phyloP scores from a whole-genome alignment of 306 rosid species.

The Lotus japonicus region DNA sequence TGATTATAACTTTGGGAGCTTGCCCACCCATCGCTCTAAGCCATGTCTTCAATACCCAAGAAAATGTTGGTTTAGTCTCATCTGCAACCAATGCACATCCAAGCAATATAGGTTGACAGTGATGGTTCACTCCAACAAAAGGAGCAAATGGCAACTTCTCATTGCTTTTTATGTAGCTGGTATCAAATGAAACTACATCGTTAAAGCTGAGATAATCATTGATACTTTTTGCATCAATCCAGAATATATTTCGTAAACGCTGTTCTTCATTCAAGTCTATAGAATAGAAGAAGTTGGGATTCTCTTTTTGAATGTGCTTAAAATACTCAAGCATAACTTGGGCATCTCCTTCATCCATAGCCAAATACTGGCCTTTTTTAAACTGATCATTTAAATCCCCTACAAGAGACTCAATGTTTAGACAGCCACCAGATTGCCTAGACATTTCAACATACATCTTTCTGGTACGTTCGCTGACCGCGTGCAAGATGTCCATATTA shows the following conservation, averaged over 20 bases:
- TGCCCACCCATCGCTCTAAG: conserved; percentile 86
- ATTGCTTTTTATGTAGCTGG: conserved; percentile 60
- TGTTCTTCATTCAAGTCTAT: conserved; percentile 87
- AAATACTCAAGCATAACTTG: conserved; percentile 79
- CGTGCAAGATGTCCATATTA: conserved; percentile 85
- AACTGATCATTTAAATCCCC: conserved; percentile 44
- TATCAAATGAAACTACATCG: conserved; percentile 77
- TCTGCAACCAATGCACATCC: conserved; percentile 87
- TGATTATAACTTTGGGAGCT: conserved; percentile 70
- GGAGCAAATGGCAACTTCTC: conserved; percentile 89
- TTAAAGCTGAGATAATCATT: conserved; percentile 60
- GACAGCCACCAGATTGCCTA: conserved; percentile 60
- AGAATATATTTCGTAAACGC: conserved; percentile 73
- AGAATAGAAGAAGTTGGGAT: conserved; percentile 76
- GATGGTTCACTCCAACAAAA: conserved; percentile 89
- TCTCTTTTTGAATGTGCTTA: conserved; percentile 72
- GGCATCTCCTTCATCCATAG: conserved; percentile 89
- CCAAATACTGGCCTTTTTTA: conserved; percentile 59
- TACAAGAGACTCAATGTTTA: conserved; percentile 29
- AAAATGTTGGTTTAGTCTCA: conserved; percentile 67
- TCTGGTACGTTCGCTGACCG: conserved; percentile 86
- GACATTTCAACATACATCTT: conserved; percentile 97
- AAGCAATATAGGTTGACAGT: conserved; percentile 79
- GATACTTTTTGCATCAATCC: conserved; percentile 90
- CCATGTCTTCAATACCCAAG: conserved; percentile 92